phyloP scores from a whole-genome alignment of 768 basidiomycete species.

The Tylopilus sp. region DNA sequence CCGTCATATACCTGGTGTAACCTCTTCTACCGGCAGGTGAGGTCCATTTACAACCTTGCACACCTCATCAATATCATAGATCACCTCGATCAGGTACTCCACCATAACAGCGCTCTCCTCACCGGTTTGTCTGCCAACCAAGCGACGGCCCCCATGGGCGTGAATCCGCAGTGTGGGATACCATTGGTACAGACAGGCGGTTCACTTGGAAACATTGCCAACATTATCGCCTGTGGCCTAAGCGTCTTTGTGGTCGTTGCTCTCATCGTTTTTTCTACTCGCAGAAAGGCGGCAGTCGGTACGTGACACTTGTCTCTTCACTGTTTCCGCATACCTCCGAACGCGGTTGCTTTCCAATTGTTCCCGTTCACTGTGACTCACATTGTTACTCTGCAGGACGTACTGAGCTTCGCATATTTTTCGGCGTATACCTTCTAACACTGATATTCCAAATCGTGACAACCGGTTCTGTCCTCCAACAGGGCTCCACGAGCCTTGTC shows the following conservation, averaged over 20 bases:
- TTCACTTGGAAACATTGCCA: slow-evolving; percentile 79
- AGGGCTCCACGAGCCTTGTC: slow-evolving; percentile 70
- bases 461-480: slow-evolving; percentile 73
- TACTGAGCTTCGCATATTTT: slow-evolving; percentile 65
- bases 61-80: slow-evolving; percentile 8
- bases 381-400: slow-evolving; percentile 44
- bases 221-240: slow-evolving; percentile 77
- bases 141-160: slow-evolving; percentile 68
- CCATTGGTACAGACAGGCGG: slow-evolving; percentile 53
- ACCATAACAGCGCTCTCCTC: slow-evolving; percentile 33
- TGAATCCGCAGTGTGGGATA: slow-evolving; percentile 81
- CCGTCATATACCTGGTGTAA: slow-evolving; percentile 93
- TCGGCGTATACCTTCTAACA: slow-evolving; percentile 64
- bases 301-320: slow-evolving; percentile 28
- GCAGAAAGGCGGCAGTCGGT: slow-evolving; percentile 88
- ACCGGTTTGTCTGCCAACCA: slow-evolving; percentile 43
- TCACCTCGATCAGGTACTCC: slow-evolving; percentile 40
- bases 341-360: neutral
- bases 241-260: slow-evolving; percentile 57
- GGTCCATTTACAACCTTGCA: slow-evolving; percentile 18
- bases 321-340: neutral
- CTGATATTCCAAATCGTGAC: slow-evolving; percentile 79
- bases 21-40: slow-evolving; percentile 86
- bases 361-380: neutral
- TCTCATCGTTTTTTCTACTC: slow-evolving; percentile 55